phyloP scores from a whole-genome alignment of 345 rosid genomes.

The Reutealis trisperma region DNA sequence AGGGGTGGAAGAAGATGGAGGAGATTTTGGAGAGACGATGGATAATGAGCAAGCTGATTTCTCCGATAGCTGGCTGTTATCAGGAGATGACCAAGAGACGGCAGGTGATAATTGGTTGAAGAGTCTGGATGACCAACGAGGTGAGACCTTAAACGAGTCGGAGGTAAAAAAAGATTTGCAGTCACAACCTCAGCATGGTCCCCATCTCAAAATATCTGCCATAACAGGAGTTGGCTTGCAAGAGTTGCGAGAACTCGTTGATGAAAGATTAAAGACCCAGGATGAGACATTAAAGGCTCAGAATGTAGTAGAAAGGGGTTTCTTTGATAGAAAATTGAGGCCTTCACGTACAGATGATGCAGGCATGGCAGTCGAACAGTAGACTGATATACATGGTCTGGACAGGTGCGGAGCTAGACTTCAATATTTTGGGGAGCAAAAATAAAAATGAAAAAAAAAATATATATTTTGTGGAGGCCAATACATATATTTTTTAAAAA shows the following conservation, averaged over 20 bases:
- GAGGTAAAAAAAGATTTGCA: constrained; percentile 18
- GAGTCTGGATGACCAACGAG: constrained; percentile 27
- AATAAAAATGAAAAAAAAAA: no score
- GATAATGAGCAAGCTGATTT: constrained; percentile 28
- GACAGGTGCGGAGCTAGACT: no score
- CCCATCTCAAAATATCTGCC: constrained; percentile 74
- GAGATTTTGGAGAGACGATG: constrained; percentile 19
- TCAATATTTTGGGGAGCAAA: no score
- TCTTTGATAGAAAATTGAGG: constrained; percentile 64
- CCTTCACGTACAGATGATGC: constrained; percentile 50
- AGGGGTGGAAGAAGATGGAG: neutral
- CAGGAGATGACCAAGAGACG: constrained; percentile 43
- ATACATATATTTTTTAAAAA: no score
- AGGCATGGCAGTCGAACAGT: constrained; percentile 9
- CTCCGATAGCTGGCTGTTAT: constrained; percentile 48
- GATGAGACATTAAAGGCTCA: constrained; percentile 41
- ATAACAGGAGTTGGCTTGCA: constrained; percentile 70
- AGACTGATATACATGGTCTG: neutral
- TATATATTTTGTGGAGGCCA: no score
- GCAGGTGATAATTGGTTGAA: constrained; percentile 35
- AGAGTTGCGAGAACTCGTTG: constrained; percentile 62
- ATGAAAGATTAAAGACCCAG: constrained; percentile 48
- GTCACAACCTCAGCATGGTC: constrained; percentile 33
- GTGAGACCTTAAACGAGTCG: constrained; percentile 11
- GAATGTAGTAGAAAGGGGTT: constrained; percentile 40